A percentile compares a stretch with the other conserved stretches of the same genome.
These are phyloP conservation scores for Leucaena leucocephala DNA, from an alignment of 306 rosid species.

Conservation along the genomic window DNA sequence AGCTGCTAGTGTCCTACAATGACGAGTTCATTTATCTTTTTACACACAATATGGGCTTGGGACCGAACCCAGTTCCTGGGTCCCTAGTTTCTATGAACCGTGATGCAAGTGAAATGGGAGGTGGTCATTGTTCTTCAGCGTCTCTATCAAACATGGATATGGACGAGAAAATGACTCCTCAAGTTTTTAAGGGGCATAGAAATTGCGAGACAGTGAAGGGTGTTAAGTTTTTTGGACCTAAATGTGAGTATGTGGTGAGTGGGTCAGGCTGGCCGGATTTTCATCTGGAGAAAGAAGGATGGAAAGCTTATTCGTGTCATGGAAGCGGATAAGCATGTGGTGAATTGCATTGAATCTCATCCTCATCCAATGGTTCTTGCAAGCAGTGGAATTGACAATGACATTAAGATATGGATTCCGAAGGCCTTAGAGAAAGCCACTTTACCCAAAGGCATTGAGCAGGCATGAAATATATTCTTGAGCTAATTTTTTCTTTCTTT, in stretches of 20 bases:
- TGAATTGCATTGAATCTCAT: conserved; percentile 92
- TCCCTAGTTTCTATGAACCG: conserved; percentile 29
- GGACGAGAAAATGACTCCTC: conserved; percentile 57
- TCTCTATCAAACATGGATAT: conserved; percentile 51
- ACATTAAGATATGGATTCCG: conserved; percentile 93
- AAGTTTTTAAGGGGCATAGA: conserved; percentile 85
- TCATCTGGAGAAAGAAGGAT: conserved; percentile 86
- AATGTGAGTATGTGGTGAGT: conserved; percentile 87
- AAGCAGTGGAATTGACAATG: conserved; percentile 88
- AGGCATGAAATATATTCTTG: conserved; percentile 54
- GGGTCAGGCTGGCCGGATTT: conserved; percentile 99
- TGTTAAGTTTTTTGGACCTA: conserved; percentile 90
- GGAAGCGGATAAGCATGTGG: conserved; percentile 80
- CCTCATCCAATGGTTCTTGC: conserved; percentile 89
- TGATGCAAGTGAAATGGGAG: conserved; percentile 64
- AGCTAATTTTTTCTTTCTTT: conserved; percentile 27
- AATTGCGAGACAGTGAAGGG: conserved; percentile 88
- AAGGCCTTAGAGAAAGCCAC: conserved; percentile 79
- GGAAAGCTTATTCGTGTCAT: conserved; percentile 92
- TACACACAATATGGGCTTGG: conserved; percentile 84
- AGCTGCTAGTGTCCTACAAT: conserved; percentile 87
- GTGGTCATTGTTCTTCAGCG: conserved; percentile 41
- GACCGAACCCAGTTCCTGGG: conserved; percentile 54
- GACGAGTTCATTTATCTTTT: conserved; percentile 84
- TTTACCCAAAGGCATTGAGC: conserved; percentile 68